These are phyloP conservation scores for Rhodotorula sp. DNA, from an alignment of 1,284 basidiomycete genomes.

Conservation along the genomic window DNA sequence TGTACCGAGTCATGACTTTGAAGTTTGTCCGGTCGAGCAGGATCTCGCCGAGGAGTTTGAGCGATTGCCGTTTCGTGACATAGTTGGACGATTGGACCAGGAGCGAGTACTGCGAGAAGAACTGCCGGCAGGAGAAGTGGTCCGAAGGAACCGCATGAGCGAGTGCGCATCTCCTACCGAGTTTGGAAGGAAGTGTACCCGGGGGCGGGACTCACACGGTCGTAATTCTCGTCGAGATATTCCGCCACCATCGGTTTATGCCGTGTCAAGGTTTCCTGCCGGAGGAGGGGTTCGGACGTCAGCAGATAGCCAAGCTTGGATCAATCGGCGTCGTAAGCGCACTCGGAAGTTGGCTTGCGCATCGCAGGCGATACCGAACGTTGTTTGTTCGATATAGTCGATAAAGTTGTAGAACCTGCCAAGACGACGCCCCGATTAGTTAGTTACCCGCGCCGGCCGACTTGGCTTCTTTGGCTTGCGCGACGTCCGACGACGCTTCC, in stretches of 20 bases:
- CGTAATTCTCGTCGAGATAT: conserved; percentile 94
- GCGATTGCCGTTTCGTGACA: conserved; percentile 98
- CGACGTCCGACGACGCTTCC: background rate
- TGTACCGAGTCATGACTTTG: conserved; percentile 97
- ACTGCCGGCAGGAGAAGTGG: conserved; percentile 55
- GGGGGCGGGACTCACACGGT: conserved; percentile 62
- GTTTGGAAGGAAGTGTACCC: too few relatives aligned
- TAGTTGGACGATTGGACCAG: conserved; percentile 93
- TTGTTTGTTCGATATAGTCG: conserved; percentile 94
- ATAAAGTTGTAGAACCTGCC: conserved; percentile 92
- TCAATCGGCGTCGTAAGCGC: conserved; percentile 2
- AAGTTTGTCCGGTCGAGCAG: conserved; percentile 96
- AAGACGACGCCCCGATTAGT: background rate
- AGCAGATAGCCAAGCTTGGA: background rate
- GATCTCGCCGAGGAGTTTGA: conserved; percentile 97
- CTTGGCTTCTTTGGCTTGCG: too few relatives aligned
- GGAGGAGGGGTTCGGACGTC: background rate
- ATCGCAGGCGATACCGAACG: conserved; percentile 97
- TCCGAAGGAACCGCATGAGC: background rate
- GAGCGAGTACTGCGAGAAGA: conserved; percentile 90
- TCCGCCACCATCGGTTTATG: conserved; percentile 97
- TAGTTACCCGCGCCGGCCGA: background rate
- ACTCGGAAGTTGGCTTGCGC: conserved; percentile 92
- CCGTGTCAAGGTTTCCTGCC: conserved; percentile 80
- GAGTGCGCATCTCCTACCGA: background rate